Evolutionary conservation across 495 filamentous ascomycete species (phyloP).

Genomic region (Lichina pygmaea): DNA sequence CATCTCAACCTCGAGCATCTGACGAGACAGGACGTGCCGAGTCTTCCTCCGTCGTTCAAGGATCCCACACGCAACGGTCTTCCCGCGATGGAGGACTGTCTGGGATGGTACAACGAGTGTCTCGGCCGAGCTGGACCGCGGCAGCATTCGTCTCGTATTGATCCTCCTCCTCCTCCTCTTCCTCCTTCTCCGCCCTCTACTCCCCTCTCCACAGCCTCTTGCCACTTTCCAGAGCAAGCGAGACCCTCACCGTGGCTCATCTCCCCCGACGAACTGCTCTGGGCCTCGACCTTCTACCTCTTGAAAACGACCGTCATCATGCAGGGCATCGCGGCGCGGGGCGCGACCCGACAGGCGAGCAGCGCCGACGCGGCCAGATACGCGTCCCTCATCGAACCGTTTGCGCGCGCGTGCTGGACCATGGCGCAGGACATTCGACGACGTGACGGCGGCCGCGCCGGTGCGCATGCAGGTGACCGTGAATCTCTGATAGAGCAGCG

Average conservation of each 20-base stretch:
- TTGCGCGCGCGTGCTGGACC: background rate
- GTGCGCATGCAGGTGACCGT: too few relatives aligned
- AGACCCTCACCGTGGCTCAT: too few relatives aligned
- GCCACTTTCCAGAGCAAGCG: too few relatives aligned
- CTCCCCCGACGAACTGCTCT: too few relatives aligned
- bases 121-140: conserved; percentile 29
- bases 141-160: too few relatives aligned
- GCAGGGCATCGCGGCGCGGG: conserved; percentile 79
- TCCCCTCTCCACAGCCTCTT: too few relatives aligned
- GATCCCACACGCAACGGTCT: conserved; percentile 26
- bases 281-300: conserved; percentile 23
- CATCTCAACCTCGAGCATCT: background rate
- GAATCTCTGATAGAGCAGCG: too few relatives aligned
- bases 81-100: conserved; percentile 39
- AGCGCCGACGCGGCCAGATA: conserved; percentile 55
- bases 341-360: conserved; percentile 68
- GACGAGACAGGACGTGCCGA: conserved; percentile 1
- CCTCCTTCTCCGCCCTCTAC: too few relatives aligned
- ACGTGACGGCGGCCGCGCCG: too few relatives aligned
- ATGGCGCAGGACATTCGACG: too few relatives aligned
- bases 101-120: conserved; percentile 50
- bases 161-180: too few relatives aligned
- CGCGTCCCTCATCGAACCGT: conserved; percentile 29
- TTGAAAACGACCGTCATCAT: conserved; percentile 48
- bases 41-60: conserved; percentile 5